A percentile compares a stretch with the other conserved stretches of the same genome.
These are phyloP conservation scores for Coprinopsis sp. DNA, from an alignment of 768 basidiomycete species.

Conservation along the genomic window DNA sequence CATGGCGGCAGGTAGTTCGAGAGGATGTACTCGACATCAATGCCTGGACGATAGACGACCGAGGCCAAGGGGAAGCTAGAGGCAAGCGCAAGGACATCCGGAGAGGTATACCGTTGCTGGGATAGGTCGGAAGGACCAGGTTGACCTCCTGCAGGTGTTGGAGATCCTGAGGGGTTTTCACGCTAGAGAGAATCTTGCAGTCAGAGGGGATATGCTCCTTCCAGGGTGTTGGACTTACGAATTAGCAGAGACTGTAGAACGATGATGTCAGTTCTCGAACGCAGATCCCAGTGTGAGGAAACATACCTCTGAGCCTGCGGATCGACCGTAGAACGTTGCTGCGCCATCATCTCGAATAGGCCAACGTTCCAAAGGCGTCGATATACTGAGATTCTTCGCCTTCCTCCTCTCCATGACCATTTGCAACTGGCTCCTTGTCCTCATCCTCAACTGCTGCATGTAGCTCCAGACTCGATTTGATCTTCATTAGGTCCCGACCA, in stretches of 20 bases:
- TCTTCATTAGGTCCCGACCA: conserved; percentile 51
- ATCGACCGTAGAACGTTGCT: conserved; percentile 67
- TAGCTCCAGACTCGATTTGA: conserved; percentile 67
- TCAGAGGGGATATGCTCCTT: background rate
- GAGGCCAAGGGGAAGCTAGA: conserved; percentile 4
- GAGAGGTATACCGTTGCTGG: conserved; percentile 2
- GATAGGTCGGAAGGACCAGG: background rate
- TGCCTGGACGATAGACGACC: conserved; percentile 12
- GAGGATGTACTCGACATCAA: conserved; percentile 44
- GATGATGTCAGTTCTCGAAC: conserved; percentile 9
- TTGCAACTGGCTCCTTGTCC: conserved; percentile 35
- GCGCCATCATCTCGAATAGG: conserved; percentile 66
- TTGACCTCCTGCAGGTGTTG: conserved; percentile 1
- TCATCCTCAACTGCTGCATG: conserved; percentile 48
- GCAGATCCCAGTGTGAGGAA: background rate
- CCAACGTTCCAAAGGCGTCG: conserved; percentile 66
- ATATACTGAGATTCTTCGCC: conserved; percentile 48
- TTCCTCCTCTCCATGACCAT: conserved; percentile 32
- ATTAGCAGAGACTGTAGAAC: conserved; percentile 45
- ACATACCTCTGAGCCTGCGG: conserved; percentile 67
- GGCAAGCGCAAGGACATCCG: conserved; percentile 8
- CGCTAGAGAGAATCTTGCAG: conserved; percentile 4
- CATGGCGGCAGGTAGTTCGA: conserved; percentile 53
- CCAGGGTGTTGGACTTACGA: conserved; percentile 37
- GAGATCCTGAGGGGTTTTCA: conserved; percentile 5